phyloP scores from a whole-genome alignment of 345 rosid genomes.

The Melaleuca quinquenervia region DNA sequence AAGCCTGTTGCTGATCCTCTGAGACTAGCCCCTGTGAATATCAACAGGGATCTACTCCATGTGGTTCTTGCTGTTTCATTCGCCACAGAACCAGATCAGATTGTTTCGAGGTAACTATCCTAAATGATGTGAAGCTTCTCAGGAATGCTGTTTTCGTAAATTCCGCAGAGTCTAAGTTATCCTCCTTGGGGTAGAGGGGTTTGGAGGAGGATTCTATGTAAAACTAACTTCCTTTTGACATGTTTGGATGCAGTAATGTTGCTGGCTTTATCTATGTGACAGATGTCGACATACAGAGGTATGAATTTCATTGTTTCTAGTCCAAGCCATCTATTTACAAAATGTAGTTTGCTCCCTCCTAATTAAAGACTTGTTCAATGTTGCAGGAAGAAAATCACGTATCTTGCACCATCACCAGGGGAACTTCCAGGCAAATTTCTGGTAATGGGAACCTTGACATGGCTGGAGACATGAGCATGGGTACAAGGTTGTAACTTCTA shows the following conservation, averaged over 20 bases:
- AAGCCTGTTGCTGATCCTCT: constrained; percentile 59
- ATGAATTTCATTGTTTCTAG: neutral
- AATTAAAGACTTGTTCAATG: neutral
- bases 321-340: neutral
- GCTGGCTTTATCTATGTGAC: constrained; percentile 80
- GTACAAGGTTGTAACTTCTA: neutral
- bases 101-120: constrained; percentile 45
- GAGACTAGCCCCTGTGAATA: constrained; percentile 45
- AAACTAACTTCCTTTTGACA: neutral
- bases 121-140: neutral
- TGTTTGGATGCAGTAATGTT: constrained; percentile 43
- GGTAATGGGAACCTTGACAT: constrained; percentile 64
- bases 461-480: constrained; percentile 48
- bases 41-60: constrained; percentile 54
- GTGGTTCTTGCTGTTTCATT: constrained; percentile 80
- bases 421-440: constrained; percentile 58
- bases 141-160: neutral
- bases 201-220: neutral
- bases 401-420: constrained; percentile 60
- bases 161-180: neutral
- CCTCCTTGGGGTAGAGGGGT: neutral
- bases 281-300: constrained; percentile 59
- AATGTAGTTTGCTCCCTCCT: neutral
- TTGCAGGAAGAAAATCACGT: constrained; percentile 58
- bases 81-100: constrained; percentile 68